These are phyloP conservation scores for Camellia sinensis DNA, from an alignment of 148 eudicot species.

Conservation along the genomic window DNA sequence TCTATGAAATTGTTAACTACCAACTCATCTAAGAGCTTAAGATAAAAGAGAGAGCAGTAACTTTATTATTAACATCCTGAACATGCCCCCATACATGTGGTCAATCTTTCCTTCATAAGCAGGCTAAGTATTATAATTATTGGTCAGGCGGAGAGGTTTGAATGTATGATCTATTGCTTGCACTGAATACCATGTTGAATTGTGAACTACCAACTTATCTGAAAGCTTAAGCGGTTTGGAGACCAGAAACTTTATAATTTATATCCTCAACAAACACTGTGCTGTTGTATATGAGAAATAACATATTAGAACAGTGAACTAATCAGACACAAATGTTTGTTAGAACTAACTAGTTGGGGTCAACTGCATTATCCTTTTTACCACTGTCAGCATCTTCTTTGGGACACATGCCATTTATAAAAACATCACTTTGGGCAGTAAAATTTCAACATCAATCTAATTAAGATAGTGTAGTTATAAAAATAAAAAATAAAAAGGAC, in stretches of 20 bases:
- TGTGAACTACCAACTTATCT: too few species aligned
- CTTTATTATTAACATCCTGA: too few species aligned
- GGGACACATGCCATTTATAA: not conserved
- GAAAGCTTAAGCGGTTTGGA: too few species aligned
- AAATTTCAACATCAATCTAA: not conserved
- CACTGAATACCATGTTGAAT: too few species aligned
- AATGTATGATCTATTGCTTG: too few species aligned
- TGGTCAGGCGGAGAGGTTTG: too few species aligned
- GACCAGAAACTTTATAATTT: too few species aligned
- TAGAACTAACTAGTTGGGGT: not conserved
- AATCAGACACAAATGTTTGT: too few species aligned
- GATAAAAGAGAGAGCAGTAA: not conserved
- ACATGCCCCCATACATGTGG: too few species aligned
- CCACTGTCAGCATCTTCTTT: not conserved
- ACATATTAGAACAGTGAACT: not conserved
- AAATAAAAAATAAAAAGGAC: conserved; percentile 13
- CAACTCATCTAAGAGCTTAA: not conserved
- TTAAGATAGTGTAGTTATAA: not conserved
- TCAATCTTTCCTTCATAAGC: too few species aligned
- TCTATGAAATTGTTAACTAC: not conserved
- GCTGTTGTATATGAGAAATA: not conserved
- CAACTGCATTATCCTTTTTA: not conserved
- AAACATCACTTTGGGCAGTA: not conserved
- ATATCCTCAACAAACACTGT: too few species aligned
- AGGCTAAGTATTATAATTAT: too few species aligned